Evolutionary conservation across 164 flowering plant species (phyloP).

Genomic region (Magnolia officinalis): DNA sequence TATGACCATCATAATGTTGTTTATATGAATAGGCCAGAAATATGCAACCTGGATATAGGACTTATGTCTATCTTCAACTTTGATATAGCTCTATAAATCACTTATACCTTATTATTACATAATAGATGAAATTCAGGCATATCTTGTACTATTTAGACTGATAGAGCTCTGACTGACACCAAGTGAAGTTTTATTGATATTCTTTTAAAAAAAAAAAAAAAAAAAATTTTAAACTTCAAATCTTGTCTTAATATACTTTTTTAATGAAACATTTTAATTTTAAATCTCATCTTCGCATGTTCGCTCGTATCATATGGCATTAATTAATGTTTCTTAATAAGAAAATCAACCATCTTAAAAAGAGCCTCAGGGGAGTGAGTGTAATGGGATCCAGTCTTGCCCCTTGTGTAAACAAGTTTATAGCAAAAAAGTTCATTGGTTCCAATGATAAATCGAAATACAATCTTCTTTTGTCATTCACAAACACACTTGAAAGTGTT

Average conservation of each 20-base stretch:
- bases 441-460: too few relatives aligned
- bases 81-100: not conserved
- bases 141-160: not conserved
- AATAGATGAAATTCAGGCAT: not conserved
- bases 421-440: not conserved
- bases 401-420: not conserved
- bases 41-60: not conserved
- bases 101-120: not conserved
- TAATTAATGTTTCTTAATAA: not conserved
- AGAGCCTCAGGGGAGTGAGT: not conserved
- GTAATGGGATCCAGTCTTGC: not conserved
- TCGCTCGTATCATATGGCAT: not conserved
- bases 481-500: not conserved
- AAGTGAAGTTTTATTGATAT: not conserved
- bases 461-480: too few relatives aligned
- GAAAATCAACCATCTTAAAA: not conserved
- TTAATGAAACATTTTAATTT: too few relatives aligned
- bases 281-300: not conserved
- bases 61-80: not conserved
- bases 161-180: not conserved
- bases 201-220: too few relatives aligned
- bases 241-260: too few relatives aligned
- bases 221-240: too few relatives aligned
- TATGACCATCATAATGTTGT: not conserved
- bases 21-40: not conserved